Percentiles rank a stretch among this genome's conserved stretches.
Conservation (phyloP, 257 asterid species). For the Rhazya stricta region DNA sequence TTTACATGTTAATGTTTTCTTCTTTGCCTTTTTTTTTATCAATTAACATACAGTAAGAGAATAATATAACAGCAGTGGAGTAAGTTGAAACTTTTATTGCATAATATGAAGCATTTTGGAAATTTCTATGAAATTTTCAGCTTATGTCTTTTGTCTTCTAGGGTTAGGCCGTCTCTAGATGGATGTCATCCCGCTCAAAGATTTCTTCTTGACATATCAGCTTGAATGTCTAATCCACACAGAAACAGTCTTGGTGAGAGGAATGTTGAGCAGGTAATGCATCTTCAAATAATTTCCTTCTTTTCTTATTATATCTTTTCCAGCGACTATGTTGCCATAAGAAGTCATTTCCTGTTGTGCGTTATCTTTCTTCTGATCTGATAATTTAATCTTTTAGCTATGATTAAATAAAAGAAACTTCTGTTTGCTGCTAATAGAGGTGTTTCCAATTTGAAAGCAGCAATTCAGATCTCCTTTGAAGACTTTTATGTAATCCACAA, state of each 20-base stretch:
- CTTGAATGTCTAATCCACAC: slow-evolving; percentile 49
- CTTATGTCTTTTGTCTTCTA: neutral
- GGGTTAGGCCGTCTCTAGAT: slow-evolving; percentile 26
- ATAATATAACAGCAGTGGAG: neutral
- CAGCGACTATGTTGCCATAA: neutral
- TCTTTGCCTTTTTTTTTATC: neutral
- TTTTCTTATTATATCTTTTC: neutral
- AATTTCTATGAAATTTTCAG: neutral
- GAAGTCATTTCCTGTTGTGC: neutral
- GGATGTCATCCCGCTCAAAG: slow-evolving; percentile 20
- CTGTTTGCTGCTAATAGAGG: neutral
- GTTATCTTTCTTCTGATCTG: neutral
- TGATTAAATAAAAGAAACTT: neutral
- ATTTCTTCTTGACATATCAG: slow-evolving; percentile 29
- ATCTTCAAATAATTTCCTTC: neutral
- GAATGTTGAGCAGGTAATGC: slow-evolving; percentile 53
- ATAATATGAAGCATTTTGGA: neutral
- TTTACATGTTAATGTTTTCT: neutral
- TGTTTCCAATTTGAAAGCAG: neutral
- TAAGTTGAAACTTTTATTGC: neutral
- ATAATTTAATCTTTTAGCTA: neutral
- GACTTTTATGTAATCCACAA: neutral
- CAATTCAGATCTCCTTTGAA: neutral
- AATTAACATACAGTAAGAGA: neutral
- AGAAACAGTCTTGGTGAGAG: slow-evolving; percentile 45